Evolutionary conservation across 208 protist species (phyloP), one percentile per base, ranked within the genome.

Genomic region (Acanthamoeba royreba): DNA sequence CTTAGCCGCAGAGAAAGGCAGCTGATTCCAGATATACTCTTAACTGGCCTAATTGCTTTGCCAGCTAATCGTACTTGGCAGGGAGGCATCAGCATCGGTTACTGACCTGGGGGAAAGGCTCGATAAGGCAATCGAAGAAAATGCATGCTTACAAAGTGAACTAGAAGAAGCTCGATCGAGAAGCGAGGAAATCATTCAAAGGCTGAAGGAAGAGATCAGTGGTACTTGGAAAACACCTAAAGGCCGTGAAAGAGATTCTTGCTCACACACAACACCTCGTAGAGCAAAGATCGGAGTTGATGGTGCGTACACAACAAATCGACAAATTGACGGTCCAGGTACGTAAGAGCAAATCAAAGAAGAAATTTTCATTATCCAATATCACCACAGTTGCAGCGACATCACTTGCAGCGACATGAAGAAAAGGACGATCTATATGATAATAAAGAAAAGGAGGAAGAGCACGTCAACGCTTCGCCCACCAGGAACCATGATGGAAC

Each of bases 101-200:
- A 2, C 35, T 4, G 94, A 96, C 52, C n/a, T 96, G 43, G 58
- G 85, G 0, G 88, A 92, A 22, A 96, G 94, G 81, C 28, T 96
- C 13, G 87, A 96, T 52, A 88, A 53, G 63, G 33, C 93, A 1
- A 93, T 96, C 61, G 94, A 96, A 49, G 92, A 96, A 66, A 96
- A 94, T 25, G 94, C 93, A 66, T 96, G 94, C 77, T 79, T 96
- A 28, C 94, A 94, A 55, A 93, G 46, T 35, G 94, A 96, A 28
- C 33, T 94, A 2, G 94, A 96, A 53, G 94, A 96, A 55, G 79
- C 81, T 45, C 63, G 89, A 77, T 46, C 74, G 46, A 22, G 33
- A 31, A 66, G 47, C 19, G 94, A 95, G 72, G 94, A 95, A 66
- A 87, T 88, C 31, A 95, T 95, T 46, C 94, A 95, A 58, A 46